Evolutionary conservation across 2,329 filamentous ascomycete species (phyloP).

Genomic region (Colletotrichum ledebouriae): DNA sequence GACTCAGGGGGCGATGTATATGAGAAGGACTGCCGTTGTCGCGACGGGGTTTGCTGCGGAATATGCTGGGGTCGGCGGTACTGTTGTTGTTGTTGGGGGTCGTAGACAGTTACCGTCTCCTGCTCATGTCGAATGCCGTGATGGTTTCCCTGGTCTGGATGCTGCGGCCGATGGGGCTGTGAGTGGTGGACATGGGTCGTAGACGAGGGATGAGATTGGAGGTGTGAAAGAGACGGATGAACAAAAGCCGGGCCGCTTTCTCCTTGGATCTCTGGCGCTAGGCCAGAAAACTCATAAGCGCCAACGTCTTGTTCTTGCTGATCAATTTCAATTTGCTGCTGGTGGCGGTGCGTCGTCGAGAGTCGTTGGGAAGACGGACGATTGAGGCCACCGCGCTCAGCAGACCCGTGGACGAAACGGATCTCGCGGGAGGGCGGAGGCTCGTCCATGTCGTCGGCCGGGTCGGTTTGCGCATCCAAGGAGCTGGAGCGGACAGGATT

Average conservation of each 20-base stretch:
- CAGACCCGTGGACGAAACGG: background rate
- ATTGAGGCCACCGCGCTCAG: background rate
- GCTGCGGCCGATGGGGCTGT: background rate
- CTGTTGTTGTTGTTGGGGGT: constrained; percentile 14
- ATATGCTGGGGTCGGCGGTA: constrained; percentile 1
- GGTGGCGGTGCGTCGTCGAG: constrained; percentile 2
- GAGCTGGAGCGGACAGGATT: constrained; percentile 35
- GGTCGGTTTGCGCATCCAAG: constrained; percentile 31
- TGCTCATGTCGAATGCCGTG: background rate
- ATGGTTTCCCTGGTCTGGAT: constrained; percentile 1
- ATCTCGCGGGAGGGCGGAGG: constrained; percentile 24
- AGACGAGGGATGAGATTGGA: constrained; percentile 11
- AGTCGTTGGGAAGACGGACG: constrained; percentile 8
- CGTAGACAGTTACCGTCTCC: background rate
- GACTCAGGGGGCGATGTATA: constrained; percentile 7
- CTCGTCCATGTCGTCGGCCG: constrained; percentile 26
- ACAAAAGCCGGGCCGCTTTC: background rate
- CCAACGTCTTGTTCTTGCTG: constrained; percentile 16
- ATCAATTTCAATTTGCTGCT: background rate
- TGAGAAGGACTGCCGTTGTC: background rate
- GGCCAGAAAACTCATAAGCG: background rate
- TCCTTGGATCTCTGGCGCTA: constrained; percentile 3
- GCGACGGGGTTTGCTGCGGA: background rate
- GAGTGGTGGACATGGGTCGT: constrained; percentile 1
- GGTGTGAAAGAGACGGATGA: background rate